Evolutionary conservation across 2,329 filamentous ascomycete species (phyloP), one percentile per base, ranked within the genome.

Genomic region (Diaporthe ilicicola): DNA sequence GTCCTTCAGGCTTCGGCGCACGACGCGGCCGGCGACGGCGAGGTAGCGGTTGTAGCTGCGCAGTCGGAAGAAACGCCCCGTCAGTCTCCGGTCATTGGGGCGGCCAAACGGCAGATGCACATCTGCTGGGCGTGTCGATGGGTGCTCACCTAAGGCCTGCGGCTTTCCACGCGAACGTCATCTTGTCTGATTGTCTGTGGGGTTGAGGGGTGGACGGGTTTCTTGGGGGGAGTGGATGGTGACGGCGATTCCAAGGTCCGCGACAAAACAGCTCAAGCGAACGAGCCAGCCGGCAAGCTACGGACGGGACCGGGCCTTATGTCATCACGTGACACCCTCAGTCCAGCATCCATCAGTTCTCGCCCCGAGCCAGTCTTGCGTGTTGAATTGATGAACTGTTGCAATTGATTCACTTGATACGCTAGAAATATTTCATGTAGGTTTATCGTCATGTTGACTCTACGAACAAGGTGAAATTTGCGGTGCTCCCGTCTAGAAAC

Each of bases 11-110:
- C 94, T 97, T 83, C 94, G 93, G 87, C 97, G 96, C 83, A 99
- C 93, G 81, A 94, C 93, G 85, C 95, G 94, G 85, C 95, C 91
- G 81, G 96, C 94, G 86, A 99, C 90, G 81, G 95, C 91, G 82
- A 99, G 92, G 92, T 98, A 98, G 88, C 95, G 96, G 92, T 99
- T 99, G 94, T 99, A 99, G 87, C 96, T 99, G 83, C 71, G 22
- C 59, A 42, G 37, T 65, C 51, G 70, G 72, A 50, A 50, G 42
- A 37, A 37, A 72, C 72, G 69, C 29, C 42, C 39, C 50, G 39
- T 73, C 48, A 69, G 67, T 62, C 37, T 44, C 27, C 27, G 15
- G 34, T 4, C n/a, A 29, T 48, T 46, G 51, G n/a, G 29, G 7
- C 29, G 59, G 29, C 27, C 59, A 34, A 22, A 34, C 42, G 19